Percentiles rank a stretch among this genome's conserved stretches.
Evolutionary conservation across 805 yeast genomes (phyloP).

Genomic region (Cyberlindnera petersonii): DNA sequence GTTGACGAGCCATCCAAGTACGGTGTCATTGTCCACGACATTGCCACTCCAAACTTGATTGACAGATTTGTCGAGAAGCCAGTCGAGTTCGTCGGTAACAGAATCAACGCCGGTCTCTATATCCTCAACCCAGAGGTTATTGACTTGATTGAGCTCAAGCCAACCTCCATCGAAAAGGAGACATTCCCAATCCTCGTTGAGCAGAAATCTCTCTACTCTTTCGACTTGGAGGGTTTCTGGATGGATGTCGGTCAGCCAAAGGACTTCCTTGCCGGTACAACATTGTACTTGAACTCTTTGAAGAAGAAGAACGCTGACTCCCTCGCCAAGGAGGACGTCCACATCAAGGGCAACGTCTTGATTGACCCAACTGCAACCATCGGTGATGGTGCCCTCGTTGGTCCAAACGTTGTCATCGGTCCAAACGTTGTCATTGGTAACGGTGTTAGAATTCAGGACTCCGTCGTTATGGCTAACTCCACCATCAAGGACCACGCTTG

Average conservation of each 20-base stretch:
- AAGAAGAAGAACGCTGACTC: conserved; percentile 72
- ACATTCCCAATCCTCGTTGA: conserved; percentile 96
- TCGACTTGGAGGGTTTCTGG: conserved; percentile 99
- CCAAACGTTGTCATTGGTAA: conserved; percentile 95
- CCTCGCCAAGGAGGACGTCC: conserved; percentile 55
- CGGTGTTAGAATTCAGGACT: conserved; percentile 97
- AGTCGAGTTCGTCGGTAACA: conserved; percentile 98
- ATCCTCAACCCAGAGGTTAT: conserved; percentile 96
- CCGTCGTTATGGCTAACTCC: conserved; percentile 89
- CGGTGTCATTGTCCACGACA: conserved; percentile 98
- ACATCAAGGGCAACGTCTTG: conserved; percentile 84
- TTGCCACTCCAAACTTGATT: conserved; percentile 89
- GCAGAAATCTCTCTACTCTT: conserved; percentile 83
- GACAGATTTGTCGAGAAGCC: conserved; percentile 99
- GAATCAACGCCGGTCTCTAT: conserved; percentile 99
- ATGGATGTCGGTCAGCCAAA: conserved; percentile 99
- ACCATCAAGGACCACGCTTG: conserved; percentile 95
- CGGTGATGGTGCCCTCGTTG: conserved; percentile 89
- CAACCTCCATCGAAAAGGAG: conserved; percentile 99
- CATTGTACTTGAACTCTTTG: conserved; percentile 82
- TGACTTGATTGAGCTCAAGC: conserved; percentile 94
- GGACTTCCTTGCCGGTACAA: conserved; percentile 96
- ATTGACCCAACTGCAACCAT: conserved; percentile 94
- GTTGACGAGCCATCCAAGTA: conserved; percentile 99
- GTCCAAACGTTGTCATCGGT: conserved; percentile 97